Base-by-base conservation (phyloP, 108 stramenopile genomes). In the Skeletonema costatum region DNA sequence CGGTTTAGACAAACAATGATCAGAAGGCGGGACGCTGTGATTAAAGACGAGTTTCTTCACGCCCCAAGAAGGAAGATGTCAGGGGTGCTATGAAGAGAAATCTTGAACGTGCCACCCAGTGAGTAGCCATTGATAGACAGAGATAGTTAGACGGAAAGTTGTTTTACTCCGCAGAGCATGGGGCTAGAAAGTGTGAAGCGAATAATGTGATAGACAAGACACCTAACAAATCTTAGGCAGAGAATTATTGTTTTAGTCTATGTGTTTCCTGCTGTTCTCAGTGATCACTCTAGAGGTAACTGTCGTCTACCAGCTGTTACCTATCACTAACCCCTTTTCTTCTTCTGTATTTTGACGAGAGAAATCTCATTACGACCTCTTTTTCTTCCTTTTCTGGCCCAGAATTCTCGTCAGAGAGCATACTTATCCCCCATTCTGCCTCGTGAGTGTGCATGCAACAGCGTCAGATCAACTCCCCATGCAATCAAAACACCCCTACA, bases 21-120 rank as follows among this genome's bases (percentile, higher is more conserved):
- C 42, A 30, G 62, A 35, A 80, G 61, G 32, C 48, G 82, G 17
- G 70, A 80, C 25, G 66, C 74, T 31, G 63, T 82, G 13, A 82
- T 86, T 41, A 72, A 82, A 5, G 81, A 72, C 12, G 46, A 80
- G 30, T 86, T 86, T 86, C 59, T 86, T 86, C 35, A 50, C 53
- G 5, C 53, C 39, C 39, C 9, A 61, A 35, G 56, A 30, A 50
- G 2, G 59, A 61, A 32, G 79, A 46, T 25, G 39, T n/a, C 53
- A 82, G 30, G 56, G 38, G 29, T 36, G 41, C 33, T 53, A 21
- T 30, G 73, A 67, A 74, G 66, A 74, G 39, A 66, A 8, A 53
- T 25, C 17, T 53, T 8, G 21, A 19, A 25, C 53, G 25, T 8
- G 25, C 19, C 7, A 21, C 21, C 21, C 53, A 56, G 53, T 56